Evolutionary conservation across 106 monocot genomes (phyloP).

Genomic region (Ottelia alismoides): DNA sequence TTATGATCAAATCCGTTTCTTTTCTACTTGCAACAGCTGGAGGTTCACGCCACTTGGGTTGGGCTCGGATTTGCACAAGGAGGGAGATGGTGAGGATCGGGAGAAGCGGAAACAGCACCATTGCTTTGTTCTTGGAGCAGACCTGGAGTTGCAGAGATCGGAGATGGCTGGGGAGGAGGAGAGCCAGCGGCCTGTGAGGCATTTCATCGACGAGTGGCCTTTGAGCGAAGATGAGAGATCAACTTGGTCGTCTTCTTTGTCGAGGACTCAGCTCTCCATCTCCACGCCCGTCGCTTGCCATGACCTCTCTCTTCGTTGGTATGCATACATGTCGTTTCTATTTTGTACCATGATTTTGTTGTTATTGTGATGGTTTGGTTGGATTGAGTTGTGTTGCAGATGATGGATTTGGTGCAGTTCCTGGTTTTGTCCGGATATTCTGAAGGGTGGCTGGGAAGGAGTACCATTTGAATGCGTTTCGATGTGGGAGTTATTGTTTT

Average conservation of each 20-base stretch:
- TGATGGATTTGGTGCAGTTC: no score
- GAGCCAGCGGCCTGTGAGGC: background rate
- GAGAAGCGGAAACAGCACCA: slow-evolving; percentile 3
- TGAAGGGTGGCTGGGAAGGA: no score
- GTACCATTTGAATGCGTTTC: no score
- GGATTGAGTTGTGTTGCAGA: no score
- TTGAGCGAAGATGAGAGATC: background rate
- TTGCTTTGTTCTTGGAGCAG: slow-evolving; percentile 1
- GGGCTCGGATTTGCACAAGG: slow-evolving; percentile 13
- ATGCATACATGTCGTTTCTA: no score
- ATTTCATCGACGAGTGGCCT: slow-evolving; percentile 9
- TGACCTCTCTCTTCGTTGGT: no score
- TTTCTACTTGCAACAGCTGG: slow-evolving; percentile 24
- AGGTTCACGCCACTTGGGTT: slow-evolving; percentile 31
- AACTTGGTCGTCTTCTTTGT: background rate
- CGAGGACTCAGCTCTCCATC: slow-evolving; percentile 4
- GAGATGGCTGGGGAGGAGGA: background rate
- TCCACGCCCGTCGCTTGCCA: background rate
- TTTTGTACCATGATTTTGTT: no score
- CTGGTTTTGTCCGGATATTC: no score
- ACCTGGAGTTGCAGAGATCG: background rate
- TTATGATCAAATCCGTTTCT: slow-evolving; percentile 22
- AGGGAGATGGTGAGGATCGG: background rate
- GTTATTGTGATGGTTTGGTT: no score
- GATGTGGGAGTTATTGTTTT: no score